Conservation (phyloP, 768 basidiomycete species). For the Collybia sp. region DNA sequence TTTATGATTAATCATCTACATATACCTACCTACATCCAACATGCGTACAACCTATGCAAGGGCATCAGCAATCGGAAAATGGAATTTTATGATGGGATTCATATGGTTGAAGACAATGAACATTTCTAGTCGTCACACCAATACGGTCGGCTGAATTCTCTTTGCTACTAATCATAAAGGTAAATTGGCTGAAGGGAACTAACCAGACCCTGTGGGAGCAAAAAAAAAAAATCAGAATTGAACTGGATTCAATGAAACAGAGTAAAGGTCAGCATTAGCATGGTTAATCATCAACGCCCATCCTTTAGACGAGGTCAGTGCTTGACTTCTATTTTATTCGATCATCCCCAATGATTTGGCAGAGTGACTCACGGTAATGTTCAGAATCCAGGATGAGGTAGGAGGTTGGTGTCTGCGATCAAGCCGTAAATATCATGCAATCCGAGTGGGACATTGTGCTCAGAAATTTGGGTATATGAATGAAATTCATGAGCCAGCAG, state of each 20-base stretch:
- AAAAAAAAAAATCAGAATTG: neutral
- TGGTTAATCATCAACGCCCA: conserved; percentile 72
- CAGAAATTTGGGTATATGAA: conserved; percentile 93
- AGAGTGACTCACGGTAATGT: conserved; percentile 21
- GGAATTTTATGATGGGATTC: conserved; percentile 10
- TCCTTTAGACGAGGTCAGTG: conserved; percentile 78
- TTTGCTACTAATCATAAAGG: too few species aligned
- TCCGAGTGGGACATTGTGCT: conserved; percentile 27
- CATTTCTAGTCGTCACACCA: too few species aligned
- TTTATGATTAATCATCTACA: too few species aligned
- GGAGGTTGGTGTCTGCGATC: conserved; percentile 1
- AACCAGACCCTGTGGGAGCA: neutral
- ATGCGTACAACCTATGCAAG: neutral
- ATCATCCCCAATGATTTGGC: conserved; percentile 38
- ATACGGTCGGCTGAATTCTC: too few species aligned
- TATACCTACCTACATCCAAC: too few species aligned
- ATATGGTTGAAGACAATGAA: conserved; percentile 33
- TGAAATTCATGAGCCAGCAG: conserved; percentile 56
- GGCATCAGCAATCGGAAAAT: neutral
- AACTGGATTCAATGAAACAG: too few species aligned
- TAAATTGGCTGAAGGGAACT: too few species aligned
- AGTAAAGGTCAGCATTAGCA: conserved; percentile 77
- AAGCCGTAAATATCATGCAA: conserved; percentile 9
- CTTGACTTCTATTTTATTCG: conserved; percentile 87
- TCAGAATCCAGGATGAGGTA: neutral